These are phyloP conservation scores for Leccinum variicolor DNA, from an alignment of 768 basidiomycete species.

Conservation along the genomic window DNA sequence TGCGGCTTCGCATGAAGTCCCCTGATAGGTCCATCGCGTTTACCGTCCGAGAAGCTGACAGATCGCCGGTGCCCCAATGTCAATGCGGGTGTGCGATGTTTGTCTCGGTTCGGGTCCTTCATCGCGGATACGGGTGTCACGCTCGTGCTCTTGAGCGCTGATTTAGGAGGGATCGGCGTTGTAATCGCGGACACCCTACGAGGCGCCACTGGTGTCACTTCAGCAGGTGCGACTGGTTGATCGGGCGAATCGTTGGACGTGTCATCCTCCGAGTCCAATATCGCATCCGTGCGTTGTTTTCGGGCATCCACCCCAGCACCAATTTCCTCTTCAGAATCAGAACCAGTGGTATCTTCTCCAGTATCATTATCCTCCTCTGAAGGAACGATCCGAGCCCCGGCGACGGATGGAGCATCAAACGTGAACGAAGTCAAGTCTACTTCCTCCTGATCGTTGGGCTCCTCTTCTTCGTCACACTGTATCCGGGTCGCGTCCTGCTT, in stretches of 20 bases:
- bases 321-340: slow-evolving; percentile 28
- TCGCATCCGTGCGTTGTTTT: slow-evolving; percentile 4
- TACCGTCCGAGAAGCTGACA: slow-evolving; percentile 97
- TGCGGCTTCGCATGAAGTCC: slow-evolving; percentile 45
- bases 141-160: slow-evolving; percentile 41
- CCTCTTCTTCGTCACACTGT: slow-evolving; percentile 32
- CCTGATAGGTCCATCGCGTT: slow-evolving; percentile 81
- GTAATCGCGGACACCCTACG: slow-evolving; percentile 9
- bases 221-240: not conserved
- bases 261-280: slow-evolving; percentile 39
- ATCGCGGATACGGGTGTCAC: slow-evolving; percentile 58
- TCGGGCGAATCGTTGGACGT: slow-evolving; percentile 14
- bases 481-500: not conserved
- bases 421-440: slow-evolving; percentile 68
- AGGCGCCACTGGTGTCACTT: slow-evolving; percentile 21
- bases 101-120: slow-evolving; percentile 48
- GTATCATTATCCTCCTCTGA: slow-evolving; percentile 25
- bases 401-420: slow-evolving; percentile 59
- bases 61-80: slow-evolving; percentile 62
- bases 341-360: slow-evolving; percentile 42
- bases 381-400: slow-evolving; percentile 50
- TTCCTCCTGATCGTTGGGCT: slow-evolving; percentile 60
- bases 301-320: slow-evolving; percentile 8
- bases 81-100: slow-evolving; percentile 54
- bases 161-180: slow-evolving; percentile 35